Percentiles rank a stretch among this genome's conserved stretches.
These are phyloP conservation scores for Phytophthora multivora DNA, from an alignment of 352 stramenopile species.

Conservation along the genomic window DNA sequence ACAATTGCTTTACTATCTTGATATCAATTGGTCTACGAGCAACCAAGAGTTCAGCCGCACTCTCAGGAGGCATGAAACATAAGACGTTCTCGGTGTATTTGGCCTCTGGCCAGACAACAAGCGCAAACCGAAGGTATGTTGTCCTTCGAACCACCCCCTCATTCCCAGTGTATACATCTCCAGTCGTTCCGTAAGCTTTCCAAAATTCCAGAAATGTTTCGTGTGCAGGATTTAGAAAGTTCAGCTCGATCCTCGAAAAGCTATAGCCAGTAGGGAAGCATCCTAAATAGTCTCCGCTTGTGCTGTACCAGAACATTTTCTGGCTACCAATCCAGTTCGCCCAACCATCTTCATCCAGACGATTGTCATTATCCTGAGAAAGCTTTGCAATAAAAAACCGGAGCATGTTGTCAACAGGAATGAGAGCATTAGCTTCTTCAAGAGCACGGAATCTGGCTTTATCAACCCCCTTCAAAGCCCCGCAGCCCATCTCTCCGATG, in stretches of 20 bases:
- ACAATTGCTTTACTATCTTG: too few species aligned
- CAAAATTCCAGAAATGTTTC: constrained; percentile 16
- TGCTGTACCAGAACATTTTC: not conserved
- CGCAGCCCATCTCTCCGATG: constrained; percentile 10
- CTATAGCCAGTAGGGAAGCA: not conserved
- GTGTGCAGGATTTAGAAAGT: constrained; percentile 16
- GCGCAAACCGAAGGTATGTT: constrained; percentile 12
- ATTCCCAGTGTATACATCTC: constrained; percentile 11
- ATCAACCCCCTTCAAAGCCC: constrained; percentile 28
- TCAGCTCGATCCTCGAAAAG: not conserved
- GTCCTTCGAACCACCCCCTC: constrained; percentile 7
- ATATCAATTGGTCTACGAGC: too few species aligned
- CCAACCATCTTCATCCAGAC: constrained; percentile 1
- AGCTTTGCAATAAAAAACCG: constrained; percentile 19
- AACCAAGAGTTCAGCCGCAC: too few species aligned
- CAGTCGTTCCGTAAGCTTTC: not conserved
- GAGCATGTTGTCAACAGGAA: constrained; percentile 9
- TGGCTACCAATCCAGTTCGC: not conserved
- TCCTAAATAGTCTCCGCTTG: not conserved
- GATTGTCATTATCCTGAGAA: constrained; percentile 6
- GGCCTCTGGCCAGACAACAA: constrained; percentile 20
- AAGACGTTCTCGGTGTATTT: not conserved
- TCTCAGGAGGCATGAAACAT: too few species aligned
- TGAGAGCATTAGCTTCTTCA: constrained; percentile 17
- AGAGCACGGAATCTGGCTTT: constrained; percentile 23